Base-by-base conservation (phyloP, 2,329 filamentous ascomycete species). In the Macroventuria anomochaeta region DNA sequence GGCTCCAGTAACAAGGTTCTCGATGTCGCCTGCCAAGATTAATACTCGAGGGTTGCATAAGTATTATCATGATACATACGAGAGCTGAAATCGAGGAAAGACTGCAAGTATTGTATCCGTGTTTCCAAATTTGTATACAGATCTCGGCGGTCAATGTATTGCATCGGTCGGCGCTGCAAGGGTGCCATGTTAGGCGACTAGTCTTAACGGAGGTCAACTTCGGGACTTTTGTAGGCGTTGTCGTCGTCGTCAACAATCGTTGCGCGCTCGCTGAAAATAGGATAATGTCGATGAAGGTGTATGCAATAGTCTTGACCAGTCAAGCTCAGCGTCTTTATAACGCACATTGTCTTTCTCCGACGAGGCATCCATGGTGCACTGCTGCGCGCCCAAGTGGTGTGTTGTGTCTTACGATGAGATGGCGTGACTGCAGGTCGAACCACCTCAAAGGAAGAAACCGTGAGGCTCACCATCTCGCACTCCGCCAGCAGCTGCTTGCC, bases 1-100 rank as follows among this genome's bases (percentile, higher is more conserved):
- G 54, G 85, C 80, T 58, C 88, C 89, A 2, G 81, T 79, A 12
- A 84, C 80, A 31, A 93, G 81, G 32, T 88, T 88, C 61, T 89
- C 87, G 51, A 91, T 85, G 67, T 92, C 89, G 57, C 82, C 89
- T 53, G 17, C 12, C 1, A 18, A 18, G 3, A 23, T 50, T n/a
- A 50, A 25, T 20, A 15, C 10, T 6, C 10, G 25, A 12, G 2
- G 3, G 18, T 3, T 12, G 21, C 13, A 54, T n/a, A 54, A 40
- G 10, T 13, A 31, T 12, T 28, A n/a, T 12, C 11, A 21, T 5
- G 3, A 29, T 11, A 74, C 85, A 43, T 78, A 90, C 88, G 80
- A 55, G 84, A 83, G 63, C 83, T 86, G 68, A 91, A 92, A 67
- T 92, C 89, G 21, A 92, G 83, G 55, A 92, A 91, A 25, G 85